These are phyloP conservation scores for Miamiensis avidus DNA, from an alignment of 169 alveolate genomes.

Conservation along the genomic window DNA sequence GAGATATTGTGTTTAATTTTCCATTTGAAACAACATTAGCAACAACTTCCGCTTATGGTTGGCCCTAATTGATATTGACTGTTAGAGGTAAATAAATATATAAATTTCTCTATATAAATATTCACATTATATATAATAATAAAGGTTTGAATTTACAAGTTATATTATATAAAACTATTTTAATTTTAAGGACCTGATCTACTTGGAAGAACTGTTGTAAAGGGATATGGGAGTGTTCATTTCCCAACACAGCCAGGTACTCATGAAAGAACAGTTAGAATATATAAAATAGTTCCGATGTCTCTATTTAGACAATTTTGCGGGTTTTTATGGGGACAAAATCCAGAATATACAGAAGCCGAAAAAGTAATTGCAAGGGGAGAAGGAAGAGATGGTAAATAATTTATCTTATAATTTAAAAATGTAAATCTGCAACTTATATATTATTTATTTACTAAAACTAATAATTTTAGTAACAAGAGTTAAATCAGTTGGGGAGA, in stretches of 20 bases:
- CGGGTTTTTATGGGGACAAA: slow-evolving; percentile 11
- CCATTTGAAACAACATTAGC: slow-evolving; percentile 29
- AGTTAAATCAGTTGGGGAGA: slow-evolving; percentile 20
- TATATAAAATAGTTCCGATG: neutral
- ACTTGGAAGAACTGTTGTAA: slow-evolving; percentile 6
- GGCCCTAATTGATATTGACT: slow-evolving; percentile 8
- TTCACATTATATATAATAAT: too few relatives aligned
- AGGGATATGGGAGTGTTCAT: slow-evolving; percentile 28
- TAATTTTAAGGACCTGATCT: slow-evolving; percentile 6
- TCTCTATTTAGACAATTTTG: neutral
- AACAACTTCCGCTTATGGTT: slow-evolving; percentile 15
- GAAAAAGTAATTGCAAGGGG: slow-evolving; percentile 24
- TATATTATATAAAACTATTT: too few relatives aligned
- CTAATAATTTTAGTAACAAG: slow-evolving; percentile 16
- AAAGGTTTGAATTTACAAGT: too few relatives aligned
- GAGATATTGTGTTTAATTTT: slow-evolving; percentile 24
- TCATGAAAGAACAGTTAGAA: slow-evolving; percentile 8
- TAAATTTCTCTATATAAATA: too few relatives aligned
- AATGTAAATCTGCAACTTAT: neutral
- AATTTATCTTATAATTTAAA: neutral
- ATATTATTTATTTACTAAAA: neutral
- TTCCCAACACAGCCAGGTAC: slow-evolving; percentile 29
- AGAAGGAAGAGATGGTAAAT: slow-evolving; percentile 30
- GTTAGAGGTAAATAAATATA: neutral
- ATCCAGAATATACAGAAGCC: slow-evolving; percentile 12